Percentiles rank a stretch among this genome's conserved stretches.
phyloP scores from a whole-genome alignment of 2,329 filamentous ascomycete genomes.

The Coniochaeta prunicola region DNA sequence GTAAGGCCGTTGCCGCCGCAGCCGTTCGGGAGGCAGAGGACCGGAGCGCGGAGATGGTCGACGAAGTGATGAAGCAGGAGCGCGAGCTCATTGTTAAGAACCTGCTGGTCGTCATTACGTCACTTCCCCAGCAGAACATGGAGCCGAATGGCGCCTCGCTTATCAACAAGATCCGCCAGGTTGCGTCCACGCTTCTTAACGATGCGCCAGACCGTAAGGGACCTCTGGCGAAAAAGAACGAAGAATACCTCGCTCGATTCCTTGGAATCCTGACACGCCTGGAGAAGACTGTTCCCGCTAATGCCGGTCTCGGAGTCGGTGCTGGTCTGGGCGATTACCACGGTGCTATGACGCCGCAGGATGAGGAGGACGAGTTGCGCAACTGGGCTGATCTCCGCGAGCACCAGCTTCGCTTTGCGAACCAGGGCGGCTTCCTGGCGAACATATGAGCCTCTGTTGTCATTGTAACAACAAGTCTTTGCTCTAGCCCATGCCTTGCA shows the following conservation, averaged over 20 bases:
- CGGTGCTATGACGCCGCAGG: constrained; percentile 41
- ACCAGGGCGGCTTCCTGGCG: constrained; percentile 17
- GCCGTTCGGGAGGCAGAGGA: constrained; percentile 33
- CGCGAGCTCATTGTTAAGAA: constrained; percentile 76
- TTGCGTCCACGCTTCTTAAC: constrained; percentile 73
- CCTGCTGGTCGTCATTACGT: constrained; percentile 65
- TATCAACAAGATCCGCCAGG: constrained; percentile 79
- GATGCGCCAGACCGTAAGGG: constrained; percentile 44
- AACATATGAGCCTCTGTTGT: not conserved
- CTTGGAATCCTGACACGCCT: constrained; percentile 68
- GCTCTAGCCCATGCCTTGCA: not conserved
- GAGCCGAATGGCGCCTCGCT: constrained; percentile 60
- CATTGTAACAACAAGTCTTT: not conserved
- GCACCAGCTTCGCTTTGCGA: constrained; percentile 55
- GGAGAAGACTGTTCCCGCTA: constrained; percentile 50
- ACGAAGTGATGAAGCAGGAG: constrained; percentile 64
- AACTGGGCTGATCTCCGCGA: constrained; percentile 75
- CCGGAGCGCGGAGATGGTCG: too few relatives aligned
- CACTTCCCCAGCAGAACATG: constrained; percentile 78
- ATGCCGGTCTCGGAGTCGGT: constrained; percentile 8
- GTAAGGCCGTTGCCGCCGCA: constrained; percentile 24
- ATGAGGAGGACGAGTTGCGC: constrained; percentile 69
- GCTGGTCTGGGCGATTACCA: constrained; percentile 9
- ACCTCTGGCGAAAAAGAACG: constrained; percentile 46
- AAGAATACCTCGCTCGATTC: constrained; percentile 65